phyloP scores from a whole-genome alignment of 164 flowering plant species.

The Vitis rupestris region DNA sequence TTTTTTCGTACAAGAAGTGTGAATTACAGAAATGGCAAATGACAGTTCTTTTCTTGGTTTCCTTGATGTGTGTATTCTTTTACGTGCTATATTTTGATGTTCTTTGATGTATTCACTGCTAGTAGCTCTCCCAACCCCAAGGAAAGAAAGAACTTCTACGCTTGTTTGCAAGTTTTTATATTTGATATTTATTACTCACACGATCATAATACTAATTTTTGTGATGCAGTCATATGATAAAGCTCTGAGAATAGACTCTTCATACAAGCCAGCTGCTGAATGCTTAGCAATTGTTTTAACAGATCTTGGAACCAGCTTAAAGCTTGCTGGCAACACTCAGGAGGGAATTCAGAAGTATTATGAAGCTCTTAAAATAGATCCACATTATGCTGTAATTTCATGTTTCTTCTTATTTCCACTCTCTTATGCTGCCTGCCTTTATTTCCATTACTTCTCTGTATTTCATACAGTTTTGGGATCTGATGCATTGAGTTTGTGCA shows the following conservation, averaged over 20 bases:
- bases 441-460: neutral
- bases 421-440: neutral
- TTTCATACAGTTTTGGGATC: neutral
- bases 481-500: constrained; percentile 11
- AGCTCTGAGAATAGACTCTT: constrained; percentile 77
- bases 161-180: neutral
- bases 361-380: constrained; percentile 91
- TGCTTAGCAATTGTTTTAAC: constrained; percentile 94
- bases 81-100: too few relatives aligned
- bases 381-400: constrained; percentile 88
- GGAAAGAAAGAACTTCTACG: neutral
- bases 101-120: too few relatives aligned
- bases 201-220: constrained; percentile 5
- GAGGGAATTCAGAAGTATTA: constrained; percentile 94
- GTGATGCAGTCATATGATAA: constrained; percentile 82
- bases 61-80: too few relatives aligned
- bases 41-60: too few relatives aligned
- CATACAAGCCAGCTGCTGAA: constrained; percentile 93
- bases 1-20: too few relatives aligned
- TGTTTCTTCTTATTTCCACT: constrained; percentile 9
- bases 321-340: constrained; percentile 96
- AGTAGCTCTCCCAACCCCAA: too few relatives aligned
- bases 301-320: constrained; percentile 95
- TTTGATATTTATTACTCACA: neutral
- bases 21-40: too few relatives aligned